phyloP scores from a whole-genome alignment of 805 yeast species.

The Candida rishiriensis region DNA sequence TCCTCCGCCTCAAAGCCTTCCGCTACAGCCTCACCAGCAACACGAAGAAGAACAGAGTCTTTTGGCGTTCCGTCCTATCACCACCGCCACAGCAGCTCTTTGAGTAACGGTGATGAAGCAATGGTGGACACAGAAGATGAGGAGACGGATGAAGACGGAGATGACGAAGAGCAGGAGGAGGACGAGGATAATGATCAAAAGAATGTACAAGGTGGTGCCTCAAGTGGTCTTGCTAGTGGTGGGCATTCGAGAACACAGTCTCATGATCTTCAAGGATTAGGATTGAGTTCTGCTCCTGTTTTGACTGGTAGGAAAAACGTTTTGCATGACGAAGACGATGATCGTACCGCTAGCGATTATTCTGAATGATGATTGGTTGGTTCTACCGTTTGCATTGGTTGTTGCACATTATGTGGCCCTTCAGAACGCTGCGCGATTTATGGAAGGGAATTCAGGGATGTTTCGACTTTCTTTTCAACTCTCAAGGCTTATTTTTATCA shows the following conservation, averaged over 20 bases:
- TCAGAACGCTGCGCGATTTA: too few species aligned
- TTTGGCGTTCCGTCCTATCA: neutral
- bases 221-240: neutral
- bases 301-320: slow-evolving; percentile 1
- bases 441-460: too few species aligned
- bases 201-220: neutral
- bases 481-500: too few species aligned
- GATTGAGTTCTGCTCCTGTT: neutral
- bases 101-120: neutral
- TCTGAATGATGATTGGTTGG: slow-evolving; percentile 10
- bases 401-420: too few species aligned
- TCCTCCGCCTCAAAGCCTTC: neutral
- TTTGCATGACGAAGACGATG: slow-evolving; percentile 24
- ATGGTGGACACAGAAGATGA: slow-evolving; percentile 10
- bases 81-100: neutral
- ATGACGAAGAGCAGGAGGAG: neutral
- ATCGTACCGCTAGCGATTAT: slow-evolving; percentile 22
- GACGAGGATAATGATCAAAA: neutral
- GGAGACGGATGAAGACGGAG: slow-evolving; percentile 17
- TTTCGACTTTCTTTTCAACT: too few species aligned
- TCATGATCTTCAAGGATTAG: neutral
- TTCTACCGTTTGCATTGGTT: too few species aligned
- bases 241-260: too few species aligned
- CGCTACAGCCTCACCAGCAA: neutral
- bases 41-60: neutral